phyloP scores from a whole-genome alignment of 225 moss, liverwort and hornwort species.

The Marchantia polymorpha region DNA sequence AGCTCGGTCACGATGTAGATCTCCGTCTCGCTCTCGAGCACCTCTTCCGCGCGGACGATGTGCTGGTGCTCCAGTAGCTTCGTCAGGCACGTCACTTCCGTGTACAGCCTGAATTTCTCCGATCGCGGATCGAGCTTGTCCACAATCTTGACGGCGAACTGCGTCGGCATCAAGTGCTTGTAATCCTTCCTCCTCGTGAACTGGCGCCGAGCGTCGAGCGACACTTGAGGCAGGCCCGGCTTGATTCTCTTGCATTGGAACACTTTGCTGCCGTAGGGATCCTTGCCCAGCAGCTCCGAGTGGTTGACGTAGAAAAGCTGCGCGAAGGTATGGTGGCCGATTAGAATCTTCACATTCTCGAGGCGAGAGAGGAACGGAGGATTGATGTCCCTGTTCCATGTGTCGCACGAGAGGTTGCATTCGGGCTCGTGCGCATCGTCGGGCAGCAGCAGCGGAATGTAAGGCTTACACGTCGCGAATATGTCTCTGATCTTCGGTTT shows the following conservation, averaged over 20 bases:
- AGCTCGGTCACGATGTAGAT: constrained; percentile 16
- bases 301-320: constrained; percentile 11
- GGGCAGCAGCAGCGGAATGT: constrained; percentile 10
- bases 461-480: constrained; percentile 14
- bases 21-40: constrained; percentile 12
- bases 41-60: constrained; percentile 1
- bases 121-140: constrained; percentile 11
- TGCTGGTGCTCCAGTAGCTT: constrained; percentile 6
- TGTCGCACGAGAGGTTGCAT: constrained; percentile 12
- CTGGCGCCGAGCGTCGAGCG: constrained; percentile 11
- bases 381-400: constrained; percentile 10
- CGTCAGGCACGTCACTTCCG: constrained; percentile 8
- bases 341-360: neutral
- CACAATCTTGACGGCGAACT: constrained; percentile 10
- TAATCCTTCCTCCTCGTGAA: neutral
- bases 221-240: constrained; percentile 7
- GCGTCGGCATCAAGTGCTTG: neutral
- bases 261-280: neutral
- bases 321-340: constrained; percentile 21
- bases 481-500: constrained; percentile 10
- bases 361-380: constrained; percentile 7
- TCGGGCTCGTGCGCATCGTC: constrained; percentile 19
- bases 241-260: constrained; percentile 15
- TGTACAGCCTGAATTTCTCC: constrained; percentile 10
- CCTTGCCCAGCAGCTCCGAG: constrained; percentile 15